A percentile compares a stretch with the other conserved stretches of the same genome.
Evolutionary conservation across 1,284 basidiomycete genomes (phyloP).

Genomic region (Cutaneotrichosporon sp.): DNA sequence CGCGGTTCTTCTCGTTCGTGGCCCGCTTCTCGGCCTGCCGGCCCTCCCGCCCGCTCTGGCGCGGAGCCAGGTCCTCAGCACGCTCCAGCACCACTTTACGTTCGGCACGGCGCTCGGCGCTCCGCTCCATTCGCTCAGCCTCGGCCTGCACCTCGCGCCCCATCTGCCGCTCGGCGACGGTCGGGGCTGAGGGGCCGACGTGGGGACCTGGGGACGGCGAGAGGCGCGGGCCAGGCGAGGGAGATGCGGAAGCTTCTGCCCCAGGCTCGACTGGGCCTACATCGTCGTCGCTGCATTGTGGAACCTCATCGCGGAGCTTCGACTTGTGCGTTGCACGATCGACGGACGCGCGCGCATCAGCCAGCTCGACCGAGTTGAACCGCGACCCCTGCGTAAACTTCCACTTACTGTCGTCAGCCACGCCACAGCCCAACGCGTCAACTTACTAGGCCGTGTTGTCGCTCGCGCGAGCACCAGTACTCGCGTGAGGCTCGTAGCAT

Average conservation of each 20-base stretch:
- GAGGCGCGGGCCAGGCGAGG: no score
- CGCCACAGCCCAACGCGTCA: no score
- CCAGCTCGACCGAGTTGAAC: conserved; percentile 24
- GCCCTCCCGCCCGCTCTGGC: conserved; percentile 37
- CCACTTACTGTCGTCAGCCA: conserved; percentile 34
- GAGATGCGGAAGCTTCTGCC: neutral
- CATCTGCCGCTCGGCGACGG: conserved; percentile 38
- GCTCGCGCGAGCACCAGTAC: conserved; percentile 22
- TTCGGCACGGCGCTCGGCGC: conserved; percentile 27
- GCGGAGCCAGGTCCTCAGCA: conserved; percentile 43
- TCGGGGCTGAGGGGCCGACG: conserved; percentile 28
- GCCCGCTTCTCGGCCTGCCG: conserved; percentile 45
- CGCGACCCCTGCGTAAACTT: conserved; percentile 32
- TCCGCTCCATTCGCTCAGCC: conserved; percentile 7
- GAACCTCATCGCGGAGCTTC: no score
- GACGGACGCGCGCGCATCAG: conserved; percentile 11
- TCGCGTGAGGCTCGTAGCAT: conserved; percentile 29
- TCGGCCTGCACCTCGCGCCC: conserved; percentile 33
- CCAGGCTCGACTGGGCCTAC: conserved; percentile 3
- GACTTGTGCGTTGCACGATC: conserved; percentile 15
- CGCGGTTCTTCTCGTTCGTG: conserved; percentile 40
- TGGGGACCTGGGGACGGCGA: conserved; percentile 10
- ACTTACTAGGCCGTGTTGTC: conserved; percentile 37
- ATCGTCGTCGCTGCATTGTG: conserved; percentile 11
- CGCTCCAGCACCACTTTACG: conserved; percentile 22